Base-by-base conservation (phyloP, 352 stramenopile genomes). In the Phytophthora citrophthora region DNA sequence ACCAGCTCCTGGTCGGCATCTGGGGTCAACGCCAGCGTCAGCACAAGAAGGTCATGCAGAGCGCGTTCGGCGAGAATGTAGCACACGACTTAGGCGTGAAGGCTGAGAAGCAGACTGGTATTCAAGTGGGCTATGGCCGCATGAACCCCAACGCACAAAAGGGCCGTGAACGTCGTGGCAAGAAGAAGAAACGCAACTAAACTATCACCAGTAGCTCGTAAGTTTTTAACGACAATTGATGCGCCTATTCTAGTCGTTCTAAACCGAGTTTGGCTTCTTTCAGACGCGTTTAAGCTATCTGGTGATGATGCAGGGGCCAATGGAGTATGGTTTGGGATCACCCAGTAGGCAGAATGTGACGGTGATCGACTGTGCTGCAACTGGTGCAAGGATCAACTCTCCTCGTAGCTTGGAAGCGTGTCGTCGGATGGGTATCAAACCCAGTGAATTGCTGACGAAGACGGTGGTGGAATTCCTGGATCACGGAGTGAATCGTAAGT, bases 141-240 rank as follows among this genome's bases (percentile, higher is more conserved):
- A 96, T 95, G 77, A 99, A 99, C 81, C 96, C 96, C 4, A 99
- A 99, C 73, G 81, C 94, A 26, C 86, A 95, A 31, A 99, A 98
- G 64, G 96, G 97, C 29, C 91, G 97, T 44, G 97, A 99, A 71
- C 89, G 96, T 56, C 90, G 97, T 56, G 97, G 96, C 31, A 99
- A 99, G 85, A 99, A 98, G 89, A 99, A 99, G 73, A 61, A 53
- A 61, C 79, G 75, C 64, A 91, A 89, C 68, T 89, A 92, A 61
- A 60, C 31, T 46, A 39, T 68, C 24, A 18, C 13, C 15, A 53
- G 54, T 27, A 26, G 20, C 41, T 66, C 48, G 24, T 57, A 74
- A 60, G 40, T 52, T 51, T 55, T 68, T 64, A 45, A 68, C 36
- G 16, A 32, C 23, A 18, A 27, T 12, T 13, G 13, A 39, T 59